Evolutionary conservation across 177 flowering plant species (phyloP).

Genomic region (Vitis hybrid): DNA sequence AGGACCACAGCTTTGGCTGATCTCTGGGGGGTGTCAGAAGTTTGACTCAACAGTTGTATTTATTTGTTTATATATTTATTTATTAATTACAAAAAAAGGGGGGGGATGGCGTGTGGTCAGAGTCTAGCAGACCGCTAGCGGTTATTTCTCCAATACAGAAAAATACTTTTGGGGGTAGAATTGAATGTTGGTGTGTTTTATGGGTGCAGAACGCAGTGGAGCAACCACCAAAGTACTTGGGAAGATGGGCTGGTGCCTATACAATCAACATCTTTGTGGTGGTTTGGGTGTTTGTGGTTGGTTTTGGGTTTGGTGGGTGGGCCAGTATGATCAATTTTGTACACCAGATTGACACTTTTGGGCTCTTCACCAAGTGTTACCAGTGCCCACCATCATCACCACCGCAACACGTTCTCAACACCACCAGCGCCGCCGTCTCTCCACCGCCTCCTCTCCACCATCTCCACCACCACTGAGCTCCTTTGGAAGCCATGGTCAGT

Average conservation of each 20-base stretch:
- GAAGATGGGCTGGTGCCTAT: conserved; percentile 84
- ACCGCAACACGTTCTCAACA: background rate
- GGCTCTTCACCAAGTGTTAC: conserved; percentile 89
- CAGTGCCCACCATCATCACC: conserved; percentile 81
- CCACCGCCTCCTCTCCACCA: conserved; percentile 16
- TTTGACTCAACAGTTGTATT: conserved; percentile 9
- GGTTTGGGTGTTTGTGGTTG: conserved; percentile 85
- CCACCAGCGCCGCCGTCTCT: conserved; percentile 20
- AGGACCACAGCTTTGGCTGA: background rate
- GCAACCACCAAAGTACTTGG: conserved; percentile 74
- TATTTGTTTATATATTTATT: background rate
- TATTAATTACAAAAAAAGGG: background rate
- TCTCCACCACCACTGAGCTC: conserved; percentile 14
- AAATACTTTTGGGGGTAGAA: background rate
- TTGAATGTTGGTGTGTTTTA: background rate
- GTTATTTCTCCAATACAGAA: conserved; percentile 26
- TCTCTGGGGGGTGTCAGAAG: background rate
- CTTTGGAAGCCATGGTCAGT: too few species aligned
- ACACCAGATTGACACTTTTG: conserved; percentile 84
- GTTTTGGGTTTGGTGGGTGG: conserved; percentile 98
- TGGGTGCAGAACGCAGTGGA: conserved; percentile 90
- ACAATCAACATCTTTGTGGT: conserved; percentile 73
- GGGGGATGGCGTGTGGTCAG: conserved; percentile 28
- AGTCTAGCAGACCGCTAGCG: conserved; percentile 35
- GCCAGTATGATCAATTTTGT: conserved; percentile 78